Base-by-base conservation (phyloP, 192 early-diverging fungal species). In the Coemansia sp. region DNA sequence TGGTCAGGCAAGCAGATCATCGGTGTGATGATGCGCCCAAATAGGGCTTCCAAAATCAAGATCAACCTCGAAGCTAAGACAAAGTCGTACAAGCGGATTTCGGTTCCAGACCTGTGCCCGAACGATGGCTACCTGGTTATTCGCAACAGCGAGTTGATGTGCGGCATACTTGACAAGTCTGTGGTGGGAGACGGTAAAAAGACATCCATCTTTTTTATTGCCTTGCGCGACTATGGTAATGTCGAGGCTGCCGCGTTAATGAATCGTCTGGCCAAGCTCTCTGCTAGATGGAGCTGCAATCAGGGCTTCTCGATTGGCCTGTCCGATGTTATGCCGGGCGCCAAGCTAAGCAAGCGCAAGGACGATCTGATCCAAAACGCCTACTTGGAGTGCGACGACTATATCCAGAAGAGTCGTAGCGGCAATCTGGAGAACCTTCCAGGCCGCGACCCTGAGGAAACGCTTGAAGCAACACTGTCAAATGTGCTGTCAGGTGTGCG, bases 1-100 rank as follows among this genome's bases (percentile, higher is more conserved):
- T 99, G 97, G 97, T 94, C 97, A 8, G 97, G 97, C 57, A 98
- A 98, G 77, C 97, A 99, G 78, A 75, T 97, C 24, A 93, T 99
- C 66, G 86, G 86, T 58, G 85, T 96, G 27, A 73, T 99, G 11
- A 81, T 99, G 79, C 83, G 90, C 56, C 97, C 97, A 17, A 95
- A 94, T 68, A 79, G 75, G 51, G 58, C 76, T 0, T 84, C 84
- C 19, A 75, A 83, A 8, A 86, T 92, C 2, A 57, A 84, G 48
- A 84, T 99, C 50, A 98, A 98, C 70, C 76, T 98, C 35, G 92
- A 96, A 75, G 86, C 92, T n/a, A 92, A 92, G 78, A 92, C 86
- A 59, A 89, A 88, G 37, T 90, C 86, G 2, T 91, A 84, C 65
- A 83, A 75, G 25, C 85, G 85, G 14, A 73, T 84, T 0, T 62